These are phyloP conservation scores for Vitellaria paradoxa DNA, from an alignment of 179 eudicot species.

Conservation along the genomic window DNA sequence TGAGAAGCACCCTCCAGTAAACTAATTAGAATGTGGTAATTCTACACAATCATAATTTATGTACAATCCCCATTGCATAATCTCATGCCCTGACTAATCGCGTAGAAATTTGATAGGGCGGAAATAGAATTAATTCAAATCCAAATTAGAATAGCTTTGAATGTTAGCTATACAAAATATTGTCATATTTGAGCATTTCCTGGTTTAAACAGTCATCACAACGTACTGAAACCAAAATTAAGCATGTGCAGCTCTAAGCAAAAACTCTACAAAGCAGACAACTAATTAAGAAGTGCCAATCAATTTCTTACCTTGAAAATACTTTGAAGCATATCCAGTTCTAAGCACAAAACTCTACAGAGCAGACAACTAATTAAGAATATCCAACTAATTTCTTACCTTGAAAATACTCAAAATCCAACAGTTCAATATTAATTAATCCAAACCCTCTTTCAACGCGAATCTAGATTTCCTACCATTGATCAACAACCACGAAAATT, in stretches of 20 bases:
- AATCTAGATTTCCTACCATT: not conserved
- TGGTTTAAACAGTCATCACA: not conserved
- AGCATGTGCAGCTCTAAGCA: not conserved
- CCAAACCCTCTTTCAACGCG: not conserved
- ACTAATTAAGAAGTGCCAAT: not conserved
- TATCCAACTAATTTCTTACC: not conserved
- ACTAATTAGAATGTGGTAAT: not conserved
- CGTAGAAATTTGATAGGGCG: not conserved
- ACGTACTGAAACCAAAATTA: not conserved
- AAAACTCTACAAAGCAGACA: too few relatives aligned
- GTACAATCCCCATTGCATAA: not conserved
- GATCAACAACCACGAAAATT: not conserved
- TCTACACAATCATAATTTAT: too few relatives aligned
- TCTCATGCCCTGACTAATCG: not conserved
- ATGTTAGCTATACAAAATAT: too few relatives aligned
- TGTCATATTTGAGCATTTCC: not conserved
- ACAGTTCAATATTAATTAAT: not conserved
- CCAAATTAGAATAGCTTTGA: too few relatives aligned
- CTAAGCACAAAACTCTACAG: too few relatives aligned
- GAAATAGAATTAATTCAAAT: too few relatives aligned
- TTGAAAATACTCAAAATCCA: not conserved
- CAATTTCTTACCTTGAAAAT: not conserved
- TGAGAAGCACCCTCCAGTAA: not conserved
- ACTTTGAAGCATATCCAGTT: not conserved
- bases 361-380: not conserved